Conservation (phyloP, 1,139 yeast genomes). For the Saccharomyces uvarum region DNA sequence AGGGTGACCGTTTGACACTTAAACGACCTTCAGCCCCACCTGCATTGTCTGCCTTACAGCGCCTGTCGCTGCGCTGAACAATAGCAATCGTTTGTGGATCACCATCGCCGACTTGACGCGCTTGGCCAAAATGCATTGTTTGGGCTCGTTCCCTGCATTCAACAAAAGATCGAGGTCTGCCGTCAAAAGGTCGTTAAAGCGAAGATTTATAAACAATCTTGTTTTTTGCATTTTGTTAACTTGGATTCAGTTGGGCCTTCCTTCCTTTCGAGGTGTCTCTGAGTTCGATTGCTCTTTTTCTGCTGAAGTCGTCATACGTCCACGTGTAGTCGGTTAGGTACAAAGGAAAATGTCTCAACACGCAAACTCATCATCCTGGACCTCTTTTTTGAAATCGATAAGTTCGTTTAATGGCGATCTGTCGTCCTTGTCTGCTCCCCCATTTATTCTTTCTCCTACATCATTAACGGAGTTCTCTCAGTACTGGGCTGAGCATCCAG, state of each 20-base stretch:
- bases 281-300: not conserved
- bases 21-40: not conserved
- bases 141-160: constrained; percentile 2
- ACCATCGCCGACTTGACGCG: not conserved
- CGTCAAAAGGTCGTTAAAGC: not conserved
- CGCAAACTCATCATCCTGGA: constrained; percentile 44
- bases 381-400: constrained; percentile 79
- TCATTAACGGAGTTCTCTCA: constrained; percentile 85
- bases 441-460: constrained; percentile 85
- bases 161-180: not conserved
- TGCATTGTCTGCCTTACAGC: not conserved
- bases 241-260: not conserved
- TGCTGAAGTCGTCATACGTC: not conserved
- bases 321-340: not conserved
- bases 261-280: not conserved
- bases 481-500: constrained; percentile 88
- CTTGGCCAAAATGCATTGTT: not conserved
- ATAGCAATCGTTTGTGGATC: constrained; percentile 1
- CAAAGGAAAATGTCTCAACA: constrained; percentile 20
- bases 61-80: not conserved
- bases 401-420: constrained; percentile 95
- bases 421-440: constrained; percentile 92
- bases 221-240: not conserved
- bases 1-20: not conserved
- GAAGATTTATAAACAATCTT: not conserved